Evolutionary conservation across 225 moss, liverwort and hornwort species (phyloP), one percentile per base, ranked within the genome.

Genomic region (Polytrichum commune): DNA sequence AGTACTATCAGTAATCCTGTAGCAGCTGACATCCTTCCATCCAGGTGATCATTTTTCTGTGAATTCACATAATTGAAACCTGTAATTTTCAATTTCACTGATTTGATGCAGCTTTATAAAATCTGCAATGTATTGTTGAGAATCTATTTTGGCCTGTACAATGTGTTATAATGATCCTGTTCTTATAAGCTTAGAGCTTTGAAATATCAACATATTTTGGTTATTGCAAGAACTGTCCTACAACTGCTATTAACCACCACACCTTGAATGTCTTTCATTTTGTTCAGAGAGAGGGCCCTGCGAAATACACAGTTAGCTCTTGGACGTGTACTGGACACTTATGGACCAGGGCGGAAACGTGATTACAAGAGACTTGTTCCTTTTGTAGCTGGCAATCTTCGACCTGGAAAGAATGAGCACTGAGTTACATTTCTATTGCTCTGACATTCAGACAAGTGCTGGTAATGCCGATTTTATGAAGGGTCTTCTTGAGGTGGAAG

Each of bases 301-400:
- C 93, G 89, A 62, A 95, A 98, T 32, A 98, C 98, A 7, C 95
- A 95, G 63, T 76, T 89, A 72, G 98, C 98, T 23, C 91, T 98
- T 73, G 98, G 95, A 63, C 86, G 95, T 64, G 98, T 98, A 57
- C 73, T 98, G 72, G 98, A 95, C 80, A 98, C 98, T 20, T 98
- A 98, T 65, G 98, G 98, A 64, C 88, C 98, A 54, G 98, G 98
- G 70, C 92, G 87, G 71, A 98, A 95, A 78, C 88, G 97, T 67
- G 98, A 98, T 80, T 93, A 98, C 76, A 98, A 90, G 80, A 88
- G 95, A 38, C 91, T 98, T 73, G 95, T 98, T 75, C 98, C 98
- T 68, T 98, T 98, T 72, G 95, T 98, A 56, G 75, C 82, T 69
- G 83, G 73, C 62, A 81, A 72, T 75, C 71, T 90, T 55, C 83